Evolutionary conservation across 164 flowering plant genomes (phyloP), one percentile per base, ranked within the genome.

Genomic region (Aristolochia californica): DNA sequence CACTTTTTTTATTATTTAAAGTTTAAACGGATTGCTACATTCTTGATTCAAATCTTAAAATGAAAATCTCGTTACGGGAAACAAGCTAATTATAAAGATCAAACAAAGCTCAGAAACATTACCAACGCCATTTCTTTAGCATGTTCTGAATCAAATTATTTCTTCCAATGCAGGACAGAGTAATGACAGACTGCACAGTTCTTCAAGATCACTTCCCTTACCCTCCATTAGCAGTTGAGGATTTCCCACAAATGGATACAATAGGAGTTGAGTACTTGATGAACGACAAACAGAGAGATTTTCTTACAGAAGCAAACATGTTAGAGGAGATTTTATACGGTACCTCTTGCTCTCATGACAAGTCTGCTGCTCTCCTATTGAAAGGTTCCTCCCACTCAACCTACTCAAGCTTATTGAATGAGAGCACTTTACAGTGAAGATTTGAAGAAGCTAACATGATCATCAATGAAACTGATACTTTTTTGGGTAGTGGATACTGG

Each of bases 181-280:
- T 11, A 54, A 4, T 54, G 1, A 3, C 54, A 18, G 56, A 27
- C 5, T 27, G n/a, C 40, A 5, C 18, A 27, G 20, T 0, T 16
- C 16, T n/a, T 15, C 43, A 54, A 27, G 17, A 54, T 13, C 21
- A 54, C 7, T 14, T 14, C 14, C 22, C 56, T 54, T 28, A 28
- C 43, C 43, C 43, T 27, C 56, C 56, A 27, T 54, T 54, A 54
- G 56, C 40, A 24, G 28, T 54, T 10, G 56, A 54, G 43, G 43
- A 28, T n/a, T 28, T 54, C 20, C 43, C 56, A 15, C 56, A 54
- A 18, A 54, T 54, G 56, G 56, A 28, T 5, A 30, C 56, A 5
- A 5, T 27, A 24, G 43, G 28, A 27, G 28, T 54, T 54, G 56
- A 54, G 20, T 27, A 24, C 28, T n/a, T 9, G 28, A 17, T 27